These are phyloP conservation scores for Syzygium grande DNA, from an alignment of 345 rosid species.

Conservation along the genomic window DNA sequence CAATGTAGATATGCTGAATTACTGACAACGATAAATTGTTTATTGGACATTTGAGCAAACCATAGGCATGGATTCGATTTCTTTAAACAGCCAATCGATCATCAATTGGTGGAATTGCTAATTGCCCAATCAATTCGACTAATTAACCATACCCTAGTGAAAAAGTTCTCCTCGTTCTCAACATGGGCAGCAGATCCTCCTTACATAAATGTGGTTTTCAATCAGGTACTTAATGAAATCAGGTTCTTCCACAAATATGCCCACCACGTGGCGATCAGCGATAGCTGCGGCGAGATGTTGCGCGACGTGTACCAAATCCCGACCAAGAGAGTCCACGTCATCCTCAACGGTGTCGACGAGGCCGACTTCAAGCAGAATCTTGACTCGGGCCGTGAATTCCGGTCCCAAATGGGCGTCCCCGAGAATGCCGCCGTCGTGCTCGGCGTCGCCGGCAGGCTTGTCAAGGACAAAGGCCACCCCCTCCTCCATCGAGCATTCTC, in stretches of 20 bases:
- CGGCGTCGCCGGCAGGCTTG: conserved; percentile 85
- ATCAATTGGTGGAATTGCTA: not conserved
- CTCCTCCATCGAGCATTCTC: conserved; percentile 58
- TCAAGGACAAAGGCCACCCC: conserved; percentile 93
- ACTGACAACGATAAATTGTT: not conserved
- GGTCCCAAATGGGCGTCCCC: conserved; percentile 45
- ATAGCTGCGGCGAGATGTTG: conserved; percentile 93
- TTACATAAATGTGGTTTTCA: not conserved
- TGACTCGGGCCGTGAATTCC: conserved; percentile 37
- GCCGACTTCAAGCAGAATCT: conserved; percentile 35
- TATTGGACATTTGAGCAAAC: not conserved
- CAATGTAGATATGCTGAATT: not conserved
- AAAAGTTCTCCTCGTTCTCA: not conserved
- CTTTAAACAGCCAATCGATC: not conserved
- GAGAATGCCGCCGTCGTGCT: conserved; percentile 51
- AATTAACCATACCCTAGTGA: accelerated
- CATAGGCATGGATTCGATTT: not conserved
- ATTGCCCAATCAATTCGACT: not conserved
- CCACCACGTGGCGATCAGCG: conserved; percentile 85
- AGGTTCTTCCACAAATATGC: conserved; percentile 73
- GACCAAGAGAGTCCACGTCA: conserved; percentile 69
- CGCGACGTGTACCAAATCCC: conserved; percentile 90
- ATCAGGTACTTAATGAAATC: conserved; percentile 42
- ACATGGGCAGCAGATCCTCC: not conserved
- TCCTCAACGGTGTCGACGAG: conserved; percentile 80